phyloP scores from a whole-genome alignment of 2,329 filamentous ascomycete species.

The Fusarium abutilonis region DNA sequence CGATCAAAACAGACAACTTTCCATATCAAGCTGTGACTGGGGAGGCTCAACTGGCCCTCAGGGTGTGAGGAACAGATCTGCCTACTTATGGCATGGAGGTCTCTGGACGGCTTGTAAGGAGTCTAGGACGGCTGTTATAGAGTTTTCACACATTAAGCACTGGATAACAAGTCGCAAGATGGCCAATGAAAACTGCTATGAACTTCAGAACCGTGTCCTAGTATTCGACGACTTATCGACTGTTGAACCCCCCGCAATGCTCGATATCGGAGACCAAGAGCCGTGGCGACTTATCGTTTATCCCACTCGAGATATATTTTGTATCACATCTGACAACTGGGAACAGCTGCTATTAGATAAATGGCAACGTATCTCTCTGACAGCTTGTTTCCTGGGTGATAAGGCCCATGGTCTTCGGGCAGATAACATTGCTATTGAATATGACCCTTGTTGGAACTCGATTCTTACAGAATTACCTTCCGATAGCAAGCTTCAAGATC shows the following conservation, averaged over 20 bases:
- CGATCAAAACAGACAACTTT: not conserved
- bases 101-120: slow-evolving; percentile 11
- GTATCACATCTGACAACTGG: not conserved
- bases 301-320: not conserved
- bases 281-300: not conserved
- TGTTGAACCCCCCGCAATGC: not conserved
- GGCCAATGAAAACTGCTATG: too few species aligned
- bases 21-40: not conserved
- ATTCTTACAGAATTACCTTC: not conserved
- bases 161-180: too few species aligned
- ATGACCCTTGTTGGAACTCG: not conserved
- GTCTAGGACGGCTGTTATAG: not conserved
- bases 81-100: slow-evolving; percentile 3
- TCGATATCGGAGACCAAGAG: not conserved
- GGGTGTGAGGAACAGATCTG: not conserved
- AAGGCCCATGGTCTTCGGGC: not conserved
- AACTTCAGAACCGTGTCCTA: not conserved
- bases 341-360: not conserved
- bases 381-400: not conserved
- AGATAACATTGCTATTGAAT: not conserved
- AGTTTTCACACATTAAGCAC: too few species aligned
- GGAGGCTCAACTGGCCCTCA: too few species aligned
- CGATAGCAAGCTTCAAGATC: not conserved
- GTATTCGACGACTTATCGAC: not conserved
- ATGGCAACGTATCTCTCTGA: not conserved